Evolutionary conservation across 768 basidiomycete genomes (phyloP).

Genomic region (Macrolepiota albuminosa): DNA sequence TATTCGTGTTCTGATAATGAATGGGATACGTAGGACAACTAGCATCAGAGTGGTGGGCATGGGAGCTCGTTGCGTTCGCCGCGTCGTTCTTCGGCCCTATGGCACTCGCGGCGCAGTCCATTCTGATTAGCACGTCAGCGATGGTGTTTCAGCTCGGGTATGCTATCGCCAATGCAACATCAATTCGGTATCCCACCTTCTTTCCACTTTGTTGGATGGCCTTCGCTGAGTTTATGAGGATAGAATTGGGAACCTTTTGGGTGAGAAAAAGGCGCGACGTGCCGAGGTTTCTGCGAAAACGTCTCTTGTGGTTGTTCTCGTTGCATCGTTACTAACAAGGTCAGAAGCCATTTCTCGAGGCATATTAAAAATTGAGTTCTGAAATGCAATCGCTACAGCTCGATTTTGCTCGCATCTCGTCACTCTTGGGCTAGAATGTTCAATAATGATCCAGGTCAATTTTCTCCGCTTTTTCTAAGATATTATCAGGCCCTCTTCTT

Average conservation of each 20-base stretch:
- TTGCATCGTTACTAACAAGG: background rate
- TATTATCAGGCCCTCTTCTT: background rate
- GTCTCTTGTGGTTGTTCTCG: background rate
- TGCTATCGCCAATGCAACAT: background rate
- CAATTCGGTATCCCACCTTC: background rate
- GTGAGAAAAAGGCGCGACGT: conserved; percentile 2
- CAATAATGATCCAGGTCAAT: conserved; percentile 3
- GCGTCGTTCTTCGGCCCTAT: conserved; percentile 33
- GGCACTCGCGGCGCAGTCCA: background rate
- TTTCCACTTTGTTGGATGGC: background rate
- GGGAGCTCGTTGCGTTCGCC: conserved; percentile 75
- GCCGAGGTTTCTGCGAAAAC: conserved; percentile 4
- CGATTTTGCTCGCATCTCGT: background rate
- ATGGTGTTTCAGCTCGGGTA: conserved; percentile 2
- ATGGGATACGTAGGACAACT: conserved; percentile 46
- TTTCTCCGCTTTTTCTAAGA: background rate
- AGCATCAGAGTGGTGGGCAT: conserved; percentile 94
- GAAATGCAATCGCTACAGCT: background rate
- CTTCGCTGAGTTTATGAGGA: background rate
- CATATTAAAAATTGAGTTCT: too few species aligned
- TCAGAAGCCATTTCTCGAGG: background rate
- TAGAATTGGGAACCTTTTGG: conserved; percentile 5
- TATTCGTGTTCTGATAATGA: background rate
- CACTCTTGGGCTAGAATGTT: conserved; percentile 7
- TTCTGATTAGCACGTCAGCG: background rate